Evolutionary conservation across 2,329 filamentous ascomycete species (phyloP).

Genomic region (Endocalyx cinctus): DNA sequence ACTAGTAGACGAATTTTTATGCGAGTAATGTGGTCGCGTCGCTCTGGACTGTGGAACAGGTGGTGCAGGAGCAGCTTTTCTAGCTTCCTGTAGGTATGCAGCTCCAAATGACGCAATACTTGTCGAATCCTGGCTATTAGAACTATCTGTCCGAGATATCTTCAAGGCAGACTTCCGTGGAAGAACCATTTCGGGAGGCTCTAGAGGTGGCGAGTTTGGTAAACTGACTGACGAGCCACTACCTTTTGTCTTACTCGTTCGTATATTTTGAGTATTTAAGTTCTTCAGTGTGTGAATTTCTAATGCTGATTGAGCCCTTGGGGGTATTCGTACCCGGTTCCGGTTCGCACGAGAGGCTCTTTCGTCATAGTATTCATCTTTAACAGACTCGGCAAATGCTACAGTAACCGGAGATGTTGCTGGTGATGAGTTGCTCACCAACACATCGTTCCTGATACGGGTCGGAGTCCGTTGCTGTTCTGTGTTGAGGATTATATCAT

Average conservation of each 20-base stretch:
- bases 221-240: conserved; percentile 19
- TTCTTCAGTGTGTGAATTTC: conserved; percentile 28
- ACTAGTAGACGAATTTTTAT: conserved; percentile 19
- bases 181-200: conserved; percentile 14
- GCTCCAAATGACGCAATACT: conserved; percentile 21
- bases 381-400: conserved; percentile 16
- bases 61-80: conserved; percentile 25
- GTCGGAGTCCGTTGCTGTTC: conserved; percentile 14
- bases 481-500: too few relatives aligned
- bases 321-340: conserved; percentile 12
- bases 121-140: conserved; percentile 18
- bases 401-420: conserved; percentile 16
- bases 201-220: conserved; percentile 22
- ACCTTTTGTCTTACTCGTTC: conserved; percentile 15
- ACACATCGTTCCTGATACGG: conserved; percentile 4
- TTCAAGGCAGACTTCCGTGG: conserved; percentile 24
- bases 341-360: too few relatives aligned
- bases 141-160: conserved; percentile 18
- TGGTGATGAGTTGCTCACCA: conserved; percentile 11
- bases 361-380: conserved; percentile 13
- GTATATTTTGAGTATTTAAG: too few relatives aligned
- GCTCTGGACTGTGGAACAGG: conserved; percentile 17
- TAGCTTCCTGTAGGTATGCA: conserved; percentile 32
- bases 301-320: conserved; percentile 23
- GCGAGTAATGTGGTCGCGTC: conserved; percentile 21